Evolutionary conservation across 495 filamentous ascomycete species (phyloP), one percentile per base, ranked within the genome.

Genomic region (Recurvomyces mirabilis): DNA sequence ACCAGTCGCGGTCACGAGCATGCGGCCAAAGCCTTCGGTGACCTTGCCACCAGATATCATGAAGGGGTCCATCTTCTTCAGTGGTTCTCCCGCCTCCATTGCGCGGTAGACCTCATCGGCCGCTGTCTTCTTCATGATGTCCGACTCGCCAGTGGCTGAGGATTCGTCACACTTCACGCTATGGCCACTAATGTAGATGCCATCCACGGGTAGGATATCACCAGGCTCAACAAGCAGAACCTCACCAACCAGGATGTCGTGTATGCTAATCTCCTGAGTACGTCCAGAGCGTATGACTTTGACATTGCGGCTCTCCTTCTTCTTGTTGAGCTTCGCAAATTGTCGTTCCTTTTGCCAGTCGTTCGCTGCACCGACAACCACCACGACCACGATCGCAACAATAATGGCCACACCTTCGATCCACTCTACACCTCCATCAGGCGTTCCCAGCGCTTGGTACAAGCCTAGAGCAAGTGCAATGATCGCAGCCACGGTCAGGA

Each of bases 31-130:
- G 21, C 89, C 89, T 64, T 96, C 89, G 40, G 87, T 84, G 25
- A 96, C 85, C 58, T 91, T 91, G 7, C 81, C 78, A 31, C 89
- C 89, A 12, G 89, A 95, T 29, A 94, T 73, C 49, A 96, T 93
- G 59, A 96, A 94, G 1, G 88, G 88, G 51, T 96, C 89, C 63
- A 91, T 68, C 59, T 94, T 94, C 52, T 73, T 72, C n/a, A 85
- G 61, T 43, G 69, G 72, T 41, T 87, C 78, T 37, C 81, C 70
- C 31, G 81, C 71, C 54, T 91, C 77, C 44, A 95, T 87, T 3
- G 83, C 82, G 26, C 68, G 68, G 50, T 73, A 93, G 15, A 93
- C 89, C 11, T 91, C 86, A 20, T 89, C 79, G 5, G 70, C 75
- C 7, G 64, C 54, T 0, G 66, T 75, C 60, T 82, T 82, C 59